phyloP scores from a whole-genome alignment of 768 basidiomycete species.

The Mycena belliarum region DNA sequence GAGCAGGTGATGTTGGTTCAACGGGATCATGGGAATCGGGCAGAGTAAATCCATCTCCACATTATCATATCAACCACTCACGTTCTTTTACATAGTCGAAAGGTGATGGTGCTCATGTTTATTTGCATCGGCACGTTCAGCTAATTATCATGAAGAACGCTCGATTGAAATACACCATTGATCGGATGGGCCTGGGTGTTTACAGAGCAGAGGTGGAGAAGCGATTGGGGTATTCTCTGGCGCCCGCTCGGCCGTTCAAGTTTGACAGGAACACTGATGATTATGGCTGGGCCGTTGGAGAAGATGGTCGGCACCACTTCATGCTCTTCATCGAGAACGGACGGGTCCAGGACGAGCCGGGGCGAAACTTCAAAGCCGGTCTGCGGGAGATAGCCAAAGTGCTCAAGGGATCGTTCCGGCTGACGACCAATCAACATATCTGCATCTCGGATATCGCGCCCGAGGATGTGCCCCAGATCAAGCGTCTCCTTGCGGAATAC shows the following conservation, averaged over 20 bases:
- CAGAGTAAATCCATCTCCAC: conserved; percentile 61
- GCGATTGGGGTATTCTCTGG: conserved; percentile 76
- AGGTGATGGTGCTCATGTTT: conserved; percentile 35
- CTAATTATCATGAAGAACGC: conserved; percentile 57
- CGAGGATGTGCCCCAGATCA: conserved; percentile 76
- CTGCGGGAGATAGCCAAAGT: conserved; percentile 90
- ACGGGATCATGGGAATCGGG: conserved; percentile 93
- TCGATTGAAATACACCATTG: conserved; percentile 95
- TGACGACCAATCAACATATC: conserved; percentile 95
- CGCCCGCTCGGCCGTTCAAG: conserved; percentile 70
- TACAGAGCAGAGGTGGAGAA: conserved; percentile 93
- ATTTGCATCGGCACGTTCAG: not conserved
- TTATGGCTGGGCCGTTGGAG: conserved; percentile 89
- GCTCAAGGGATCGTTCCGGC: conserved; percentile 91
- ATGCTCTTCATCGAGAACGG: conserved; percentile 97
- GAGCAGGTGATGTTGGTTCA: conserved; percentile 94
- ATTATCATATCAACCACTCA: conserved; percentile 1
- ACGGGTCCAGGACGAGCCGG: conserved; percentile 92
- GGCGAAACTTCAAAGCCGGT: conserved; percentile 88
- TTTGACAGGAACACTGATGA: conserved; percentile 93
- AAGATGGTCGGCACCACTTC: conserved; percentile 89
- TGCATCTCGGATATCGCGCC: conserved; percentile 80
- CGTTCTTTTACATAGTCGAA: conserved; percentile 45
- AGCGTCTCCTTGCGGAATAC: conserved; percentile 77
- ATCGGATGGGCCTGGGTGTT: conserved; percentile 85